Evolutionary conservation across 192 early-diverging fungal species (phyloP).

Genomic region (Coemansia sp.): DNA sequence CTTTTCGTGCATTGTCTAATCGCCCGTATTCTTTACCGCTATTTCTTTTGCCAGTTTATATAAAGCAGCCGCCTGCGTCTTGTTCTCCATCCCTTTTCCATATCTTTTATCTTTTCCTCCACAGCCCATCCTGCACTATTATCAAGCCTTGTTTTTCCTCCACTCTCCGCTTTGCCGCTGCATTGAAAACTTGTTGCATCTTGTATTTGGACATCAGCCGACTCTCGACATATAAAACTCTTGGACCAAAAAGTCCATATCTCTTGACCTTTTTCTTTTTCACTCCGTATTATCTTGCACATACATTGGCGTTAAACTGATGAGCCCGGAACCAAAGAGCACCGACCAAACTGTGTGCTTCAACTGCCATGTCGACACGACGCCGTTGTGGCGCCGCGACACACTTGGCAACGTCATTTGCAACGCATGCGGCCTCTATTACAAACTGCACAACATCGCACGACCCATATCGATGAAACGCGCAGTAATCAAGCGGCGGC

Average conservation of each 20-base stretch:
- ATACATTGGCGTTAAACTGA: no score
- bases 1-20: conserved; percentile 7
- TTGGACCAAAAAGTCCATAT: no score
- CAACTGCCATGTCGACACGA: conserved; percentile 69
- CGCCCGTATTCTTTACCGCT: not conserved
- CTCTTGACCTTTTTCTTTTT: not conserved
- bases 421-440: conserved; percentile 93
- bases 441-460: conserved; percentile 71
- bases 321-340: not conserved
- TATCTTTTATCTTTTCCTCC: conserved; percentile 1
- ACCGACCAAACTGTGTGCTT: conserved; percentile 44
- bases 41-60: not conserved
- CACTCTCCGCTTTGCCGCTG: no score
- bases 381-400: conserved; percentile 79
- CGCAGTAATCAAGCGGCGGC: conserved; percentile 67
- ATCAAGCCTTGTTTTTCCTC: not conserved
- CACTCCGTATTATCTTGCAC: not conserved
- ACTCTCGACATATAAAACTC: not conserved
- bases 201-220: not conserved
- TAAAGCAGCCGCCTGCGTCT: not conserved
- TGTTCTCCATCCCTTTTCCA: not conserved
- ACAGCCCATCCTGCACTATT: not conserved
- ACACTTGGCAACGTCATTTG: conserved; percentile 70
- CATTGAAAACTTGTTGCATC: no score
- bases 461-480: conserved; percentile 75